Conservation (phyloP, 2,329 filamentous ascomycete genomes). For the Colletotrichum sp. region DNA sequence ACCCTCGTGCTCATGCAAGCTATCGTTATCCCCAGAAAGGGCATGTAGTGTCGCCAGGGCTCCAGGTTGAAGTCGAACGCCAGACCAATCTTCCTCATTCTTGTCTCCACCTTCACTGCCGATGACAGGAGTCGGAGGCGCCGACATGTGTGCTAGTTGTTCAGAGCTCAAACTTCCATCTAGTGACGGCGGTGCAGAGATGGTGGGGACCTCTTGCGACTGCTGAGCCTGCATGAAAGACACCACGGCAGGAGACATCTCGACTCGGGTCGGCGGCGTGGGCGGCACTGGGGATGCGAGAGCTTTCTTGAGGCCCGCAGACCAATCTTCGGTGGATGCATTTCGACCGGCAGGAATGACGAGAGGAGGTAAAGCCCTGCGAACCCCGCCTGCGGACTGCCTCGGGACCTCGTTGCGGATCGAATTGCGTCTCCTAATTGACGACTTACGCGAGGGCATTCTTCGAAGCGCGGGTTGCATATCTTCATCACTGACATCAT, state of each 20-base stretch:
- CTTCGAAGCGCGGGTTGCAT: conserved; percentile 33
- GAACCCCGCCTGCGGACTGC: conserved; percentile 35
- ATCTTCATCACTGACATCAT: conserved; percentile 85
- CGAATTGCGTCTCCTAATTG: conserved; percentile 51
- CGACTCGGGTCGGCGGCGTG: conserved; percentile 70
- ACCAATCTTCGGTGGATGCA: conserved; percentile 44
- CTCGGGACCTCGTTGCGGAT: neutral
- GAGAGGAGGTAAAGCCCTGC: conserved; percentile 51
- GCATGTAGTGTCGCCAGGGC: conserved; percentile 83
- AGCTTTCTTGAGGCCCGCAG: conserved; percentile 52
- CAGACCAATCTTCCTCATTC: conserved; percentile 71
- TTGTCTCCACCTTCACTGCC: conserved; percentile 58
- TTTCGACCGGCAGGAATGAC: conserved; percentile 53
- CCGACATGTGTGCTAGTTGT: conserved; percentile 82
- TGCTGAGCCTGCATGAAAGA: conserved; percentile 71
- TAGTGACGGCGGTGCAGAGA: conserved; percentile 84
- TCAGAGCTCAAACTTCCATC: conserved; percentile 91
- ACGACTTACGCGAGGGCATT: conserved; percentile 28
- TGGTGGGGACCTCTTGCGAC: conserved; percentile 70
- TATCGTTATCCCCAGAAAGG: conserved; percentile 62
- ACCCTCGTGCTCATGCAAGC: conserved; percentile 64
- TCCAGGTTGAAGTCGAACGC: conserved; percentile 77
- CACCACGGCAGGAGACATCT: conserved; percentile 78
- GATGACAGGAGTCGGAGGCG: conserved; percentile 82
- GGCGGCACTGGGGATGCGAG: conserved; percentile 64